Percentiles rank a stretch among this genome's conserved stretches.
Conservation (phyloP, 345 rosid genomes). For the Linum usitatissimum region DNA sequence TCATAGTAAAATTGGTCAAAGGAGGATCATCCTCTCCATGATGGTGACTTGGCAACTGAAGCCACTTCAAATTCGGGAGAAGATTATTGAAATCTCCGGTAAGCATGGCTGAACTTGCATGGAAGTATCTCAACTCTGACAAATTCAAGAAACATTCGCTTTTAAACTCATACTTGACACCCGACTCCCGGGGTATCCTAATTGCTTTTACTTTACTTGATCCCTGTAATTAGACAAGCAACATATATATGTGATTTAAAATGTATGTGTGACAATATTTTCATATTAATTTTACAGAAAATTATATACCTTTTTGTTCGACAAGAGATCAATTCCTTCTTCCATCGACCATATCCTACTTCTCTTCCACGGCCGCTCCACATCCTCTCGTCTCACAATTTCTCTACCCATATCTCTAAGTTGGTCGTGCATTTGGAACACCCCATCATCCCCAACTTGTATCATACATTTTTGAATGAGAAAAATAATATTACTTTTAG, state of each 20-base stretch:
- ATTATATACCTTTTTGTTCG: constrained; percentile 29
- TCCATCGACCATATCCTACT: constrained; percentile 56
- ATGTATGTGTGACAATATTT: constrained; percentile 12
- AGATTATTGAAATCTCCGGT: background rate
- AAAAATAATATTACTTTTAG: constrained; percentile 31
- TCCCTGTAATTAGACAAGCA: too few relatives aligned
- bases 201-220: too few relatives aligned
- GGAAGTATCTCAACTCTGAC: background rate
- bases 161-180: too few relatives aligned
- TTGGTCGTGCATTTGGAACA: constrained; percentile 69
- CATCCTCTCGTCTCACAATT: constrained; percentile 27
- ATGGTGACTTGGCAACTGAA: too few relatives aligned
- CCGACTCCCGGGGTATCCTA: too few relatives aligned
- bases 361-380: constrained; percentile 25
- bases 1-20: too few relatives aligned
- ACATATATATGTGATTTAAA: constrained; percentile 1
- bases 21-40: too few relatives aligned
- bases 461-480: constrained; percentile 48
- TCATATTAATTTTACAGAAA: constrained; percentile 27
- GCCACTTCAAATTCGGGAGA: background rate
- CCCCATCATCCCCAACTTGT: constrained; percentile 19
- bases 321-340: constrained; percentile 37
- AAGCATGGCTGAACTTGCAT: background rate
- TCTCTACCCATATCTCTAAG: constrained; percentile 70
- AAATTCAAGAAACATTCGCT: too few relatives aligned